Evolutionary conservation across 2,329 filamentous ascomycete species (phyloP).

Genomic region (Rhynchosporium agropyri): DNA sequence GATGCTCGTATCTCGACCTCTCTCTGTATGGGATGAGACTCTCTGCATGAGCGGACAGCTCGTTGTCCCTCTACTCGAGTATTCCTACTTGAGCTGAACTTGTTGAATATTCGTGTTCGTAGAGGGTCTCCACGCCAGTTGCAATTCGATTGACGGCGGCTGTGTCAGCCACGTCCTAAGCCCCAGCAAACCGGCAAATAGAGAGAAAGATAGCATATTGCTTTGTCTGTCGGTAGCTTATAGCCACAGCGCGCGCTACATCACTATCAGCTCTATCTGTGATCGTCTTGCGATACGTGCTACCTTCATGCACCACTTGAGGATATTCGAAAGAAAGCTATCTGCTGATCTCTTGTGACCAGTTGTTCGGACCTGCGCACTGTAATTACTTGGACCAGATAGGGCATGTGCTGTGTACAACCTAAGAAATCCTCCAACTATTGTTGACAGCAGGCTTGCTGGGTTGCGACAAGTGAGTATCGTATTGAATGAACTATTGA

Average conservation of each 20-base stretch:
- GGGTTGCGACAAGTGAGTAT: not conserved
- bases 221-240: not conserved
- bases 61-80: no score
- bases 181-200: not conserved
- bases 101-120: no score
- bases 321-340: not conserved
- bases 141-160: not conserved
- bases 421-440: not conserved
- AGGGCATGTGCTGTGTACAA: not conserved
- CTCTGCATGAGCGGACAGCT: not conserved
- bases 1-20: conserved; percentile 1
- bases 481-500: not conserved
- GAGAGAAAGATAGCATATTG: not conserved
- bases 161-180: not conserved
- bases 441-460: not conserved
- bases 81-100: no score
- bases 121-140: no score
- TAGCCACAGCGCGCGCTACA: not conserved
- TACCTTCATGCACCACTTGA: not conserved
- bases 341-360: not conserved
- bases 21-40: not conserved
- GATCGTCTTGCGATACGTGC: not conserved
- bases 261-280: not conserved
- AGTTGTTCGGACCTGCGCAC: not conserved
- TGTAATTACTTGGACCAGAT: not conserved